A percentile compares a stretch with the other conserved stretches of the same genome.
These are phyloP conservation scores for Exophiala bonariae DNA, from an alignment of 2,329 filamentous ascomycete species.

Conservation along the genomic window DNA sequence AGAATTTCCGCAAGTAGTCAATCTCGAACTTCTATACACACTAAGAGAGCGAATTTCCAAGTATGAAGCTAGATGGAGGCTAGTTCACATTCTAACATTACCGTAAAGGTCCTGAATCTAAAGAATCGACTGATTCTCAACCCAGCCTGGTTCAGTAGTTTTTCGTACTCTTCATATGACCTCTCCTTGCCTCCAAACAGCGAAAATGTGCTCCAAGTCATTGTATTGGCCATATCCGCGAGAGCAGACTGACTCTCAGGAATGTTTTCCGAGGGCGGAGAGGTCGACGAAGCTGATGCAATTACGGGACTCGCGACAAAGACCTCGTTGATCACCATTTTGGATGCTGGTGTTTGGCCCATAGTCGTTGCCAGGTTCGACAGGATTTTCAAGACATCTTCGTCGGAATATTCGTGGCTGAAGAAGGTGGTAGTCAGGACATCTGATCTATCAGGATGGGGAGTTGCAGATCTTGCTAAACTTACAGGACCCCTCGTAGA, in stretches of 20 bases:
- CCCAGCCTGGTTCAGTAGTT: slow-evolving; percentile 2
- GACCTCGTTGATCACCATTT: slow-evolving; percentile 14
- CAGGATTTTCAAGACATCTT: slow-evolving; percentile 7
- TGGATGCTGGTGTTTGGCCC: slow-evolving; percentile 2
- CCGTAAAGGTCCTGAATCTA: slow-evolving; percentile 12
- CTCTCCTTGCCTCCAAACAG: slow-evolving; percentile 14
- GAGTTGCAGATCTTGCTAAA: neutral
- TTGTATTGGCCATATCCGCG: slow-evolving; percentile 6
- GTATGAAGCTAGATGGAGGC: too few relatives aligned
- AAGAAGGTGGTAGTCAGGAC: neutral
- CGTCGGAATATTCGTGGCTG: slow-evolving; percentile 12
- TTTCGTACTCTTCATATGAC: slow-evolving; percentile 12
- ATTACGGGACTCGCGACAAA: slow-evolving; percentile 5
- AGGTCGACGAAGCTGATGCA: neutral
- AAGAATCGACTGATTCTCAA: slow-evolving; percentile 3
- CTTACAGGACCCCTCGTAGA: slow-evolving; percentile 13
- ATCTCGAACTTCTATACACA: too few relatives aligned
- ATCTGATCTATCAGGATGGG: neutral
- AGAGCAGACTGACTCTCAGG: slow-evolving; percentile 7
- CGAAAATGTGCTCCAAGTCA: slow-evolving; percentile 12
- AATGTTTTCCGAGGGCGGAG: slow-evolving; percentile 5
- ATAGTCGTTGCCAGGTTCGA: slow-evolving; percentile 2
- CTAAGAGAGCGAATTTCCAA: too few relatives aligned
- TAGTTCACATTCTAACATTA: slow-evolving; percentile 11
- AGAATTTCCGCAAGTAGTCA: too few relatives aligned